Evolutionary conservation across 1,284 basidiomycete genomes (phyloP).

Genomic region (Irpex sp.): DNA sequence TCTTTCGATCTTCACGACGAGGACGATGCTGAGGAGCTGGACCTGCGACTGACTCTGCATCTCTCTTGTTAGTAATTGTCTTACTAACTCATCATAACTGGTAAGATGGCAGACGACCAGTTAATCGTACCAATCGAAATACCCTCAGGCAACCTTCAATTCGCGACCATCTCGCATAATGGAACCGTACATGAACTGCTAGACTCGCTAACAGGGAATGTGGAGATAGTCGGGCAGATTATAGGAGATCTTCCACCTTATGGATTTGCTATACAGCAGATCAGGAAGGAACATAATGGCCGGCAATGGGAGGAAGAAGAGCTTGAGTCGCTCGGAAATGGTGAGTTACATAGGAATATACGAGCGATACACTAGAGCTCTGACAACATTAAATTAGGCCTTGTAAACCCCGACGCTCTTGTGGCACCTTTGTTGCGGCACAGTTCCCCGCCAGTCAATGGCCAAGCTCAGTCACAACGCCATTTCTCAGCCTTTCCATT

Average conservation of each 20-base stretch:
- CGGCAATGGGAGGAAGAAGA: constrained; percentile 69
- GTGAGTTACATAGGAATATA: constrained; percentile 33
- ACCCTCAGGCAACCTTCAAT: constrained; percentile 56
- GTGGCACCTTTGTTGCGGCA: constrained; percentile 48
- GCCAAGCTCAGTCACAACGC: constrained; percentile 34
- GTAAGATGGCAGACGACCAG: constrained; percentile 30
- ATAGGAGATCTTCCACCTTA: constrained; percentile 51
- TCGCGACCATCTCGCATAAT: constrained; percentile 51
- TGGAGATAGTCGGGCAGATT: constrained; percentile 50
- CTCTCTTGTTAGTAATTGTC: neutral
- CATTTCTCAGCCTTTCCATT: constrained; percentile 73
- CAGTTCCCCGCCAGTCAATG: constrained; percentile 27
- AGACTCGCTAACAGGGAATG: constrained; percentile 39
- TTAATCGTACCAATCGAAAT: constrained; percentile 60
- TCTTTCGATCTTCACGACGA: neutral
- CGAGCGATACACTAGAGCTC: neutral
- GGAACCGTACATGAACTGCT: constrained; percentile 60
- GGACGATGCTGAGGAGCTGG: neutral
- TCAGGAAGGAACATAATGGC: constrained; percentile 54
- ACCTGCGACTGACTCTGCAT: neutral
- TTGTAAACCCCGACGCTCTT: constrained; percentile 40
- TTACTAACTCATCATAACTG: neutral
- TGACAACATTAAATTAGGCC: constrained; percentile 35
- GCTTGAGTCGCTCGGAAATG: constrained; percentile 58
- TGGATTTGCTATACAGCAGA: constrained; percentile 66